Base-by-base conservation (phyloP, 75 land plant genomes). In the Pinus albicaulis region DNA sequence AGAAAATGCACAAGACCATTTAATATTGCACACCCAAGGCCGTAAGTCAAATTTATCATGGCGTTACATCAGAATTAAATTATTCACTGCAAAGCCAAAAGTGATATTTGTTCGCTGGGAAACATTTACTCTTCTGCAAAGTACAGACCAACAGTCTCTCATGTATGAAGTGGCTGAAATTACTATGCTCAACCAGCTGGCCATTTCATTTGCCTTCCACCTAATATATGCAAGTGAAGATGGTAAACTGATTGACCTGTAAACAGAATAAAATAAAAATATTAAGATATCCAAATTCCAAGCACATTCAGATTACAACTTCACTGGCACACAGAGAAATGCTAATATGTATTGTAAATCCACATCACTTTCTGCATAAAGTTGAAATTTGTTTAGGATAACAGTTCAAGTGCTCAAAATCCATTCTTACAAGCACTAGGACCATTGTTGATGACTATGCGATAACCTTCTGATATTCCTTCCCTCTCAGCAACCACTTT, bases 201-300 rank as follows among this genome's bases (percentile, higher is more conserved):
- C 99, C 99, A 96, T 75, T 90, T 96, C 91, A 96, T 80, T 76
- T 94, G 95, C 77, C 99, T 88, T 19, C 99, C 99, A 44, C 99
- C 99, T 12, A 96, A 59, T 62, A 96, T 87, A 80, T 96, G 99
- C 92, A 96, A 77, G 76, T 96, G 99, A 36, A 96, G 90, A 83
- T 96, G 99, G 78, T 94, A 96, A 19, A 96, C 99, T 64, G 99
- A 96, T 86, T 94, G 99, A 85, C 98, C 98, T 94, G 85, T 2
- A 68, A 10, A 60, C 13, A 22, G 19, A 55, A 38, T 56, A 75
- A 5, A 4, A 31, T 31, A 31, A 72, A 66, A 53, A 20, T 16
- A 72, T 25, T 75, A 41, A 72, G 56, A 22, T 16, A 53, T 13
- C 28, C 34, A 26, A 20, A 76, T 68, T 65, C 34, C 25, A 13